Percentiles rank a stretch among this genome's conserved stretches.
Conservation (phyloP, 345 rosid genomes). For the Geranium brycei region DNA sequence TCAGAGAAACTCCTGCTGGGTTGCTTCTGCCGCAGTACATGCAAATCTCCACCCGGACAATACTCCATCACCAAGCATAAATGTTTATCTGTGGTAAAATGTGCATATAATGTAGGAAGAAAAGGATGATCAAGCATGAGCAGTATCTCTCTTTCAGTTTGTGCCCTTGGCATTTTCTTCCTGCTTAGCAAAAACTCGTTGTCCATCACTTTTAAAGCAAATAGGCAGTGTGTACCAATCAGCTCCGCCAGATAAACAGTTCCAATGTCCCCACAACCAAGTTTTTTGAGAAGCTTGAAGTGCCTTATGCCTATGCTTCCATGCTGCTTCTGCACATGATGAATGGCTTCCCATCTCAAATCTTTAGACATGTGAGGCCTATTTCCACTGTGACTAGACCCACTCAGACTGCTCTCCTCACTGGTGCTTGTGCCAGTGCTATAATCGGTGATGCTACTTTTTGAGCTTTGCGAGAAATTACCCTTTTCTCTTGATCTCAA, state of each 20-base stretch:
- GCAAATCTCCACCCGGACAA: constrained; percentile 80
- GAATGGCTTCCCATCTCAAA: constrained; percentile 65
- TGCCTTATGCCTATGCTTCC: constrained; percentile 48
- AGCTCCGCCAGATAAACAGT: constrained; percentile 65
- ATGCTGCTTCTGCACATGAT: constrained; percentile 38
- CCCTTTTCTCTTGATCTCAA: constrained; percentile 48
- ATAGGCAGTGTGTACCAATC: constrained; percentile 37
- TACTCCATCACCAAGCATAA: constrained; percentile 73
- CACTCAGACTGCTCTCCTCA: constrained; percentile 42
- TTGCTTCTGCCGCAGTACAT: constrained; percentile 63
- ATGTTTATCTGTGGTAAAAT: constrained; percentile 46
- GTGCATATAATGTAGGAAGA: constrained; percentile 62
- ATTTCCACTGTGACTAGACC: constrained; percentile 36
- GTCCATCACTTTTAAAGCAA: constrained; percentile 73
- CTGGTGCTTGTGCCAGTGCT: constrained; percentile 53
- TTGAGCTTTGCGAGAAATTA: constrained; percentile 66
- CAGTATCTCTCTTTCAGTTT: constrained; percentile 66
- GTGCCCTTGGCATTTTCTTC: constrained; percentile 59
- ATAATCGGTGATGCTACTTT: constrained; percentile 68
- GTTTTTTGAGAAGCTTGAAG: constrained; percentile 54
- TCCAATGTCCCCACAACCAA: constrained; percentile 73
- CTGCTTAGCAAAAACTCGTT: constrained; percentile 47
- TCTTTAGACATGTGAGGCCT: constrained; percentile 78
- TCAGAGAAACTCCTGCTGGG: constrained; percentile 50
- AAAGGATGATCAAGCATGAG: constrained; percentile 81